Evolutionary conservation across 768 basidiomycete species (phyloP), one percentile per base, ranked within the genome.

Genomic region (Suillus fuscotomentosus): DNA sequence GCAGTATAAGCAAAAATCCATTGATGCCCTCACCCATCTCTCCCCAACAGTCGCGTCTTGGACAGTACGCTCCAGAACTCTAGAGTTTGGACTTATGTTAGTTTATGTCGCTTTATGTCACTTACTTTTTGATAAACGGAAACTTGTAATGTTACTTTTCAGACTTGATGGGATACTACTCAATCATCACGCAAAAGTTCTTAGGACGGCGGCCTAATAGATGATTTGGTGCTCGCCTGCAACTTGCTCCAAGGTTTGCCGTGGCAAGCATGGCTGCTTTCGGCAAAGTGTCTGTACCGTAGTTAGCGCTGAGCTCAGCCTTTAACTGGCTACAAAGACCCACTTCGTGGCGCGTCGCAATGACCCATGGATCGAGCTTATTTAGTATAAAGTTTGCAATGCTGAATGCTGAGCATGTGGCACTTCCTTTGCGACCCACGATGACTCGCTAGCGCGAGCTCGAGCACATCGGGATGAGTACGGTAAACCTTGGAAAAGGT

Each of bases 61-160:
- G 67, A 17, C 70, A 65, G 38, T 60, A 77, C 45, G 67, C 56
- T 20, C 74, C 75, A 8, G 71, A 77, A 51, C 34, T 76, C 27
- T 76, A 50, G 66, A 27, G 3, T 3, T 50, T 50, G 14, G 24
- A 24, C 24, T 7, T 50, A 50, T 14, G 6, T 24, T 48, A 22
- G 5, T 31, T 31, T 31, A 31, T 31, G 31, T 31, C 31, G 6
- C 22, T 22, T 48, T 14, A 48, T 24, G 22, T 14, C 47, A 48
- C 48, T 50, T 14, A 13, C 27, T 8, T 51, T 31, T 8, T 51
- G 27, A 27, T 27, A 31, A 15, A 51, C 27, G 27, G 31, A 51
- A 27, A 51, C 27, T 51, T 2, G 50, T 24, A 51, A 27, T 9
- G 27, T 51, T 51, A 4, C 47, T 17, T 27, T 27, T 27, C 24